phyloP scores from a whole-genome alignment of 179 eudicot species.

The Corrigiola litoralis region DNA sequence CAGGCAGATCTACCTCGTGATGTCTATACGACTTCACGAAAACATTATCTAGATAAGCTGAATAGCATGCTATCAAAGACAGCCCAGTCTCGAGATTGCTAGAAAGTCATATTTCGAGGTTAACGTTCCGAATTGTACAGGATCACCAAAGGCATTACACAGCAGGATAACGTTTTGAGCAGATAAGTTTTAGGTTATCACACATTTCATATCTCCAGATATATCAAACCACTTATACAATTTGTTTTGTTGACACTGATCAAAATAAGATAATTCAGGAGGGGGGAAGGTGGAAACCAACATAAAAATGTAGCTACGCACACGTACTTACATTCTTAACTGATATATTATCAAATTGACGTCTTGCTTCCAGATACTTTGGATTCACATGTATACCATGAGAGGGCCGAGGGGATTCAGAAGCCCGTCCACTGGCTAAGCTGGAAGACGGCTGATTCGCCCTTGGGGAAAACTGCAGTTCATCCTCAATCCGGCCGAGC shows the following conservation, averaged over 20 bases:
- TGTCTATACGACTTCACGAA: not conserved
- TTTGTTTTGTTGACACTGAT: not conserved
- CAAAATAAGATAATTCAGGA: slow-evolving; percentile 8
- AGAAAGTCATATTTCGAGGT: not conserved
- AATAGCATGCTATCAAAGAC: slow-evolving; percentile 2
- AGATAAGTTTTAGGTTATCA: not conserved
- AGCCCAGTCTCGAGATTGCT: not conserved
- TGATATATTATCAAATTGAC: slow-evolving; percentile 53
- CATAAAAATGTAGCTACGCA: not conserved
- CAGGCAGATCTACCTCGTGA: not conserved
- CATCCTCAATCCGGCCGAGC: slow-evolving; percentile 66
- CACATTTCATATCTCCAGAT: not conserved
- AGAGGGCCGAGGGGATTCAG: slow-evolving; percentile 86
- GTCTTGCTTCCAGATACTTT: slow-evolving; percentile 79
- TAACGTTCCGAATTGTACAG: not conserved
- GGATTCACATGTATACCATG: slow-evolving; percentile 99
- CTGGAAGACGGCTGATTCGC: slow-evolving; percentile 49
- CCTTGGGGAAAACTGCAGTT: slow-evolving; percentile 60
- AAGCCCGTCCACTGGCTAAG: slow-evolving; percentile 42
- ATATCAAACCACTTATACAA: too few species aligned
- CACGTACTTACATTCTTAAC: slow-evolving; percentile 50
- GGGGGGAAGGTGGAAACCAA: not conserved
- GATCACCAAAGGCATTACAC: not conserved
- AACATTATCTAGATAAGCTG: slow-evolving; percentile 4
- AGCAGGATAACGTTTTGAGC: not conserved